phyloP scores from a whole-genome alignment of 495 filamentous ascomycete species.

The Penicillium macrosclerotiorum region DNA sequence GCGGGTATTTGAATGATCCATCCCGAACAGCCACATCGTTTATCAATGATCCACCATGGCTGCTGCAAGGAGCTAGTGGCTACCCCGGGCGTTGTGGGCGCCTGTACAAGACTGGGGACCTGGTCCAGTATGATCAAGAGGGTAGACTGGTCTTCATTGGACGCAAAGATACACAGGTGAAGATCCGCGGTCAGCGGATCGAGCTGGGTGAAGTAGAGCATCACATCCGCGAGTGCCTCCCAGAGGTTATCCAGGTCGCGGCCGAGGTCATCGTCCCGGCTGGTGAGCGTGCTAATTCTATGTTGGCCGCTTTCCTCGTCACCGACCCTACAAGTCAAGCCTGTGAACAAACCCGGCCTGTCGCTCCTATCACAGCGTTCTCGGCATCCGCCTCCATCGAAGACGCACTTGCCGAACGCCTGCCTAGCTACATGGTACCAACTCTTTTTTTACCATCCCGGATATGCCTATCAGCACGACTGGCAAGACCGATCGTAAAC shows the following conservation, averaged over 20 bases:
- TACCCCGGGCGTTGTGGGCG: not conserved
- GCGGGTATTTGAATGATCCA: constrained; percentile 3
- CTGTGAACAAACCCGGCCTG: not conserved
- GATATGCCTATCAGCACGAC: constrained; percentile 32
- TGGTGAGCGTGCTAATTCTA: no score
- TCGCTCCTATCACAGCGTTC: no score
- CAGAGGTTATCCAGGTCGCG: not conserved
- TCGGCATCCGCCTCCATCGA: no score
- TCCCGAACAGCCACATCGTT: not conserved
- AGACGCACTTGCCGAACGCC: not conserved
- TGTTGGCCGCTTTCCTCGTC: no score
- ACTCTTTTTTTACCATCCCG: constrained; percentile 26
- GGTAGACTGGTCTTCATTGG: constrained; percentile 25
- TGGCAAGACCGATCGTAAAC: constrained; percentile 35
- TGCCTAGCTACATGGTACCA: constrained; percentile 45
- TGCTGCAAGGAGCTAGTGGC: constrained; percentile 3
- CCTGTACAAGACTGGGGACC: constrained; percentile 7
- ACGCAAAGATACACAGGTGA: constrained; percentile 17
- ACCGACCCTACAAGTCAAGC: not conserved
- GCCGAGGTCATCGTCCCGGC: not conserved
- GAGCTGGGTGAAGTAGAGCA: constrained; percentile 7
- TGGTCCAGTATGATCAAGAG: constrained; percentile 7
- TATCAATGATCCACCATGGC: constrained; percentile 5
- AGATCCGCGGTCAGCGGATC: constrained; percentile 5
- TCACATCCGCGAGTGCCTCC: not conserved